Evolutionary conservation across 2,329 filamentous ascomycete species (phyloP).

Genomic region (Colletotrichum abscissum): DNA sequence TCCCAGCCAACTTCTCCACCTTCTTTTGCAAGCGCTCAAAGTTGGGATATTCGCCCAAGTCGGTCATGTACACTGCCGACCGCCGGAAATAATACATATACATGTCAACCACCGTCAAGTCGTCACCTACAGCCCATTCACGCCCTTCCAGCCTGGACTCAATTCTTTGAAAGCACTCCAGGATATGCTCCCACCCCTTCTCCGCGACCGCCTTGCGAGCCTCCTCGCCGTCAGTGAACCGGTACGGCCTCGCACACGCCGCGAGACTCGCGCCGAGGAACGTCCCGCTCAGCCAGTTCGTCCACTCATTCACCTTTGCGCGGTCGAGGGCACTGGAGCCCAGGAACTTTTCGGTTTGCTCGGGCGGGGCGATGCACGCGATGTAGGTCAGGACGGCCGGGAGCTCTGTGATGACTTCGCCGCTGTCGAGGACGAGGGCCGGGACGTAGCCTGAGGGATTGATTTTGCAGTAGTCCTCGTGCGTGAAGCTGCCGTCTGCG

Average conservation of each 20-base stretch:
- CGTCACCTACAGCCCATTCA: background rate
- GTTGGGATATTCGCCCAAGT: background rate
- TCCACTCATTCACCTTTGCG: background rate
- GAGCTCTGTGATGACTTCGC: conserved; percentile 46
- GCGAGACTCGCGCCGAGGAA: background rate
- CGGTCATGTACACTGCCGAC: background rate
- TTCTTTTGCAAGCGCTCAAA: background rate
- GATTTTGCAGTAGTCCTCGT: background rate
- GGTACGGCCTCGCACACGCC: background rate
- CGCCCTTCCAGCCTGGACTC: background rate
- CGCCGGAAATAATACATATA: background rate
- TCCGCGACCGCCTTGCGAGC: background rate
- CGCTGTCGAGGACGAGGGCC: conserved; percentile 41
- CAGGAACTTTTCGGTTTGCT: background rate
- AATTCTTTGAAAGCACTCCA: background rate
- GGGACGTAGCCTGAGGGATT: conserved; percentile 43
- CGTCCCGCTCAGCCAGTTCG: background rate
- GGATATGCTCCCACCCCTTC: background rate
- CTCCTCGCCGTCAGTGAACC: background rate
- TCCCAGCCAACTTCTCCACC: background rate
- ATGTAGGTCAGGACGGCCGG: conserved; percentile 47
- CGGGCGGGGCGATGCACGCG: conserved; percentile 38
- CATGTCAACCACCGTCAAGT: background rate
- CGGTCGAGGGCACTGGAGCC: background rate
- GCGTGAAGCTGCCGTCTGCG: background rate